phyloP scores from a whole-genome alignment of 2,329 filamentous ascomycete genomes.

The Cladorrhinum sp. region DNA sequence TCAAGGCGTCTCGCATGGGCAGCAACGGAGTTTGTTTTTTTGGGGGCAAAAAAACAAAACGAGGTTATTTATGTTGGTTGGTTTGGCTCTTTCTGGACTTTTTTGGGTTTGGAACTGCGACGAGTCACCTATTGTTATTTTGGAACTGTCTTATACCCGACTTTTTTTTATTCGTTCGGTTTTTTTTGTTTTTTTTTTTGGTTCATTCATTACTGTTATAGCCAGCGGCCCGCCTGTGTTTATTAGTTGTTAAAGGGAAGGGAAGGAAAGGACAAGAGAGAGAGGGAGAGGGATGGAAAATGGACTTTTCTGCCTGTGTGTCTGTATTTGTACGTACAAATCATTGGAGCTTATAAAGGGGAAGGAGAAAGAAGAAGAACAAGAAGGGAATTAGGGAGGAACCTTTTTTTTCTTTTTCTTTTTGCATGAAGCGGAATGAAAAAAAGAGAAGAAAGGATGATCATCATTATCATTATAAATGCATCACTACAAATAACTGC shows the following conservation, averaged over 20 bases:
- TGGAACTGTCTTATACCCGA: conserved; percentile 32
- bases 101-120: conserved; percentile 25
- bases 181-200: background rate
- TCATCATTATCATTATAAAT: too few species aligned
- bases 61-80: background rate
- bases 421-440: too few species aligned
- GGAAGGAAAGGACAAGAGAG: background rate
- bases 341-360: too few species aligned
- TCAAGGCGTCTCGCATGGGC: background rate
- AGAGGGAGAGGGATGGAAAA: background rate
- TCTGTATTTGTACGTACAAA: background rate
- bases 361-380: too few species aligned
- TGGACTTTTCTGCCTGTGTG: too few species aligned
- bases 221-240: background rate
- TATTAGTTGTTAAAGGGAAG: background rate
- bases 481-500: too few species aligned
- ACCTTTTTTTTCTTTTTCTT: too few species aligned
- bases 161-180: conserved; percentile 28
- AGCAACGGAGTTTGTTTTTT: conserved; percentile 10
- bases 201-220: background rate
- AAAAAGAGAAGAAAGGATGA: too few species aligned
- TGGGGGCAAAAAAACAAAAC: conserved; percentile 7
- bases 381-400: too few species aligned
- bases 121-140: too few species aligned
- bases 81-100: conserved; percentile 10